Percentiles rank a stretch among this genome's conserved stretches.
phyloP scores from a whole-genome alignment of 2,329 filamentous ascomycete species.

The Scedosporium boydii region DNA sequence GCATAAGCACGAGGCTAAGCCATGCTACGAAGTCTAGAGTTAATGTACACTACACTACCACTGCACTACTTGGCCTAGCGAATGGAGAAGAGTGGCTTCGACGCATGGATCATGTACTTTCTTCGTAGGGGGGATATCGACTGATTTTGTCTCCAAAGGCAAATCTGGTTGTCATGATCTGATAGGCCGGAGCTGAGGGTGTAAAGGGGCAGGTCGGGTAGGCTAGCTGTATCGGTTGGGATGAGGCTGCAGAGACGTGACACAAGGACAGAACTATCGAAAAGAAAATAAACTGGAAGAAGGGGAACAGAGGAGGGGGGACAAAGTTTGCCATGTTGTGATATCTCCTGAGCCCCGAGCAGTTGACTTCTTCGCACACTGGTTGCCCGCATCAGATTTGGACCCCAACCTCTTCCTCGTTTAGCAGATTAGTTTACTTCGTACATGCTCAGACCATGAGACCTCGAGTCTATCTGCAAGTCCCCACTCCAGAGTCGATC shows the following conservation, averaged over 20 bases:
- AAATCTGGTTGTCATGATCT: neutral
- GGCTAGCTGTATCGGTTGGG: neutral
- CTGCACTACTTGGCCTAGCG: neutral
- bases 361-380: too few species aligned
- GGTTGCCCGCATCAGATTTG: too few species aligned
- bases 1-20: too few species aligned
- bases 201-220: neutral
- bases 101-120: neutral
- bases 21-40: too few species aligned
- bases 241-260: neutral
- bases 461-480: neutral
- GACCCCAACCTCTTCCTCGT: too few species aligned
- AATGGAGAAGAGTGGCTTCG: neutral
- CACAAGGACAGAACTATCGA: neutral
- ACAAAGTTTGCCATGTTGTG: too few species aligned
- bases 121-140: neutral
- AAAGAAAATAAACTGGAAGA: neutral
- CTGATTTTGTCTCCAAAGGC: neutral
- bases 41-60: too few species aligned
- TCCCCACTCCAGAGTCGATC: neutral
- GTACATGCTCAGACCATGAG: too few species aligned
- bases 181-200: neutral
- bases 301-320: neutral
- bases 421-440: too few species aligned
- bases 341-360: too few species aligned